These are phyloP conservation scores for Salvia sclarea DNA, from an alignment of 305 asterid genomes.

Conservation along the genomic window DNA sequence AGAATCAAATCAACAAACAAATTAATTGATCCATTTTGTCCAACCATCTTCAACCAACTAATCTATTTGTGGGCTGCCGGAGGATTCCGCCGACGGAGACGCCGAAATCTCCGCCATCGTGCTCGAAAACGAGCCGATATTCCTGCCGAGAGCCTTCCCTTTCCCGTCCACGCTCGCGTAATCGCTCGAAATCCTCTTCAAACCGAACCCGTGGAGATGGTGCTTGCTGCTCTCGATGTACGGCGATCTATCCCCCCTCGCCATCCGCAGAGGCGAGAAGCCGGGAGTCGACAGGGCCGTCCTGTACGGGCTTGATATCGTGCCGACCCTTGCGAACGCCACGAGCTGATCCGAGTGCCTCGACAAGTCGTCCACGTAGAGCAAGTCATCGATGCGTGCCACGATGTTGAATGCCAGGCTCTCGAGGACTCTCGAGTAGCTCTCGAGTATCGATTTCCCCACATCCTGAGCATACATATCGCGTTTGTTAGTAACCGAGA, in stretches of 20 bases:
- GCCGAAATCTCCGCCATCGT: slow-evolving; percentile 38
- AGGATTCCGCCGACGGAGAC: slow-evolving; percentile 47
- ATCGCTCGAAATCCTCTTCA: slow-evolving; percentile 57
- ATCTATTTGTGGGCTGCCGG: slow-evolving; percentile 32
- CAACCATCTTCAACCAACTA: slow-evolving; percentile 40
- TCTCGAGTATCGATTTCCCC: slow-evolving; percentile 74
- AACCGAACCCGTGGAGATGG: slow-evolving; percentile 50
- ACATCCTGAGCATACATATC: slow-evolving; percentile 52
- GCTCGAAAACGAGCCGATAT: slow-evolving; percentile 43
- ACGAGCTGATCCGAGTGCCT: slow-evolving; percentile 57
- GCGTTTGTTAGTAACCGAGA: neutral
- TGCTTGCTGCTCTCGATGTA: slow-evolving; percentile 42
- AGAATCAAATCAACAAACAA: slow-evolving; percentile 18
- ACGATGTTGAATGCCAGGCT: slow-evolving; percentile 79
- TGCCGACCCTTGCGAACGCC: slow-evolving; percentile 51
- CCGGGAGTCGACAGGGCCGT: slow-evolving; percentile 56
- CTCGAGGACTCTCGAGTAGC: slow-evolving; percentile 82
- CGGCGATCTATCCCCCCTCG: slow-evolving; percentile 47
- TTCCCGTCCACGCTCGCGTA: slow-evolving; percentile 47
- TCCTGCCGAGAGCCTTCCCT: slow-evolving; percentile 37
- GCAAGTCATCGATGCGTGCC: slow-evolving; percentile 69
- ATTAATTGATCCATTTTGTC: slow-evolving; percentile 13
- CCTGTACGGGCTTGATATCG: slow-evolving; percentile 51
- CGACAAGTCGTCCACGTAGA: slow-evolving; percentile 66
- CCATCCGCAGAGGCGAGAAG: slow-evolving; percentile 50